Evolutionary conservation across 495 filamentous ascomycete genomes (phyloP), one percentile per base, ranked within the genome.

Genomic region (Neurospora pannonica): DNA sequence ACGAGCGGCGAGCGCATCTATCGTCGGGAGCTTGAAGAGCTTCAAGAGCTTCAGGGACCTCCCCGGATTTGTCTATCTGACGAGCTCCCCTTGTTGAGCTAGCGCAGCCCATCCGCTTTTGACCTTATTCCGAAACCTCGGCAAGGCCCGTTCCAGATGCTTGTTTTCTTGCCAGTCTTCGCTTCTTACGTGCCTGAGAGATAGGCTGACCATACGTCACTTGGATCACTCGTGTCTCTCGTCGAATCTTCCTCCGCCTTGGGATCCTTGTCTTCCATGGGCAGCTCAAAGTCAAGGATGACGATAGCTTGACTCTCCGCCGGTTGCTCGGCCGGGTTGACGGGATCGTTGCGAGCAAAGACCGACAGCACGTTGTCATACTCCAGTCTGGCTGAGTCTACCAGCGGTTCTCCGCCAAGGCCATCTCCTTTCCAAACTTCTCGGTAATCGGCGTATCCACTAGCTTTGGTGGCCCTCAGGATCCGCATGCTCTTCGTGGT

Each of bases 271-370:
- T 67, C 54, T 36, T 67, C 28, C 28, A 67, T 19, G 28, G 28
- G 13, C 13, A 84, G 71, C 70, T 80, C 74, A 71, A 85, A 84
- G 75, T 85, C 83, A 40, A 85, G 60, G 39, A 85, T 81, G 0
- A 74, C 79, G 15, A 83, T 77, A 31, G 81, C 72, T 34, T 71
- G 78, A 48, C 69, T 72, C 7, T 73, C 62, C 38, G 70, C 8
- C 62, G 54, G 76, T 24, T 69, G 71, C 6, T 72, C 43, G 13
- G 73, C 5, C 70, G 67, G 67, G 2, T 60, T 43, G 19, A 46
- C 76, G 3, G 70, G 73, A 34, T 75, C 71, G 19, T 74, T 71
- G 28, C 81, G 76, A 34, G 78, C 79, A 72, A 84, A 81, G 71
- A 85, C 76, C 2, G 82, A 83, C 73, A 85, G 60, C 38, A 83